Evolutionary conservation across 495 filamentous ascomycete species (phyloP).

Genomic region (Schizothecium vesticola): DNA sequence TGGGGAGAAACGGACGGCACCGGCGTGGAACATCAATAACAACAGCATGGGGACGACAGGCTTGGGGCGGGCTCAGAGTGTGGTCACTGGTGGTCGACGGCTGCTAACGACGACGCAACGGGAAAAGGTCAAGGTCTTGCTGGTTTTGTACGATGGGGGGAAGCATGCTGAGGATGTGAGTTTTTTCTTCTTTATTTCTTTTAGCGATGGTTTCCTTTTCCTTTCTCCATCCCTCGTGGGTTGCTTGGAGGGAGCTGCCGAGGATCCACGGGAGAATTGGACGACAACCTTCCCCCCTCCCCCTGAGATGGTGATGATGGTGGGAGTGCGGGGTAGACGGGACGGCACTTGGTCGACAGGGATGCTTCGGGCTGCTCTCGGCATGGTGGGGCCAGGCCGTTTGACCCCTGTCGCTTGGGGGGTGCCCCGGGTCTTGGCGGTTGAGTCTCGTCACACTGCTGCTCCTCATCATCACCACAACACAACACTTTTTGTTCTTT

Average conservation of each 20-base stretch:
- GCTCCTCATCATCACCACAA: not conserved
- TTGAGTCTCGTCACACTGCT: not conserved
- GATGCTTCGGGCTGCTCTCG: conserved; percentile 3
- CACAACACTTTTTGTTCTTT: not conserved
- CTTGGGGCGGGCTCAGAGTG: not conserved
- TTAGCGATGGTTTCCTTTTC: too few relatives aligned
- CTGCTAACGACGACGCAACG: conserved; percentile 44
- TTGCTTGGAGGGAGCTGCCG: too few relatives aligned
- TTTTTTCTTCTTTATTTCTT: conserved; percentile 7
- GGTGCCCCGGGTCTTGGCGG: not conserved
- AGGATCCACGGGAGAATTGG: not conserved
- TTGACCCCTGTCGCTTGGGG: not conserved
- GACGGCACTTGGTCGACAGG: conserved; percentile 10
- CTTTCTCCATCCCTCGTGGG: too few relatives aligned
- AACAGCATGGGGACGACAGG: not conserved
- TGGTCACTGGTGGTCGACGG: conserved; percentile 14
- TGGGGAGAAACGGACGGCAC: not conserved
- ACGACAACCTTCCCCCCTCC: not conserved
- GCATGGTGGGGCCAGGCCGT: conserved; percentile 7
- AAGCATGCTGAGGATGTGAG: conserved; percentile 48
- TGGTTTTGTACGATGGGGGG: conserved; percentile 52
- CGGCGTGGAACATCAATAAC: not conserved
- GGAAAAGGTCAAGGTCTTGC: conserved; percentile 55
- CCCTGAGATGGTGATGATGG: not conserved
- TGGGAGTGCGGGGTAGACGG: conserved; percentile 10